These are phyloP conservation scores for Lanmaoa rubissima DNA, from an alignment of 768 basidiomycete species.

Conservation along the genomic window DNA sequence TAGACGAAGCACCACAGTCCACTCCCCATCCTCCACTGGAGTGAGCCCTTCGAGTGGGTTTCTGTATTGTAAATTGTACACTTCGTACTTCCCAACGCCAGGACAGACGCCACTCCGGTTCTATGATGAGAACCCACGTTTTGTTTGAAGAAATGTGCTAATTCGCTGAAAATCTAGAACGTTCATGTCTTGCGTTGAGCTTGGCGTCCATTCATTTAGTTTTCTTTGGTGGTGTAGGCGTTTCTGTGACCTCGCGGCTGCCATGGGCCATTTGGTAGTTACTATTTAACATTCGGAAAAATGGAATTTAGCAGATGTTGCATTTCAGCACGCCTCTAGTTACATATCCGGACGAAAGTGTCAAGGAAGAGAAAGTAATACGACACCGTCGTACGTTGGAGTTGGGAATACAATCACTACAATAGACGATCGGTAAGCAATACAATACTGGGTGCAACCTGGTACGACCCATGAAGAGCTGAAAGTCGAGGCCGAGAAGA, in stretches of 20 bases:
- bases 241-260: neutral
- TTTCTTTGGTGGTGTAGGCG: slow-evolving; percentile 4
- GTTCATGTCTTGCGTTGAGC: slow-evolving; percentile 6
- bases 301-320: neutral
- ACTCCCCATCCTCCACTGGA: slow-evolving; percentile 8
- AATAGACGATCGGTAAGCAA: slow-evolving; percentile 21
- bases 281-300: neutral
- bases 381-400: slow-evolving; percentile 3
- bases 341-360: slow-evolving; percentile 3
- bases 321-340: slow-evolving; percentile 11
- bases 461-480: slow-evolving; percentile 1
- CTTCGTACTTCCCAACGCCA: neutral
- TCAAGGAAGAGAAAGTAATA: slow-evolving; percentile 4
- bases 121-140: neutral
- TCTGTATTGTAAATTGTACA: slow-evolving; percentile 1
- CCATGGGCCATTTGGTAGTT: neutral
- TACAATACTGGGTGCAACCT: slow-evolving; percentile 22
- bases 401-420: slow-evolving; percentile 16
- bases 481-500: slow-evolving; percentile 6
- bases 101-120: neutral
- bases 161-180: slow-evolving; percentile 2
- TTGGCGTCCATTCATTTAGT: slow-evolving; percentile 2
- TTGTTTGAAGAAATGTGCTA: neutral
- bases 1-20: slow-evolving; percentile 2
- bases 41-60: slow-evolving; percentile 3